Base-by-base conservation (phyloP, 495 filamentous ascomycete genomes). In the Chaetomium tenue region DNA sequence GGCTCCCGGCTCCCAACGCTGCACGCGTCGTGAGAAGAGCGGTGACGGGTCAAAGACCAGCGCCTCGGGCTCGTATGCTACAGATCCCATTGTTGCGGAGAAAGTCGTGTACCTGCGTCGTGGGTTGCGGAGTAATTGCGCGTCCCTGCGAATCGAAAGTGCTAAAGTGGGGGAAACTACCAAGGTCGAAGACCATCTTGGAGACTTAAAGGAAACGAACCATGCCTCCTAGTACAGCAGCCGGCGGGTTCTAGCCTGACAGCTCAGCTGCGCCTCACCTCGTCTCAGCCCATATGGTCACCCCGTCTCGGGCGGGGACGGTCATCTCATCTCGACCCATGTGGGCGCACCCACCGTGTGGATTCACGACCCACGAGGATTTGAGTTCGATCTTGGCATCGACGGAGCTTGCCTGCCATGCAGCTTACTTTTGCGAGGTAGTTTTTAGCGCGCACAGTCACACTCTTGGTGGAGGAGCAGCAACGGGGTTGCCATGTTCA, bases 1-100 rank as follows among this genome's bases (percentile, higher is more conserved):
- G n/a, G 62, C 62, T 52, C 52, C 52, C 16, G 62, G 62, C 13
- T 64, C 52, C 62, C 62, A 64, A 6, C 54, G 40, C 54, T 58
- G 53, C 13, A 64, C 33, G 7, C 54, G 63, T 16, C 50, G 37
- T 2, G 63, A 65, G 54, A 65, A 60, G 23, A 65, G 56, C 44
- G 47, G 30, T 11, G 55, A 6, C 16, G 63, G 63, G 44, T 65
- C 63, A 50, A 46, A 50, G n/a, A 59, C 62, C 37, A 23, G 15
- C 12, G 15, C 40, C 51, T 63, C 61, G 39, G 58, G 26, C 26
- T 48, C 42, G 44, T 12, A 50, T 37, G 42, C 23, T 40, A 60
- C 16, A 33, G 58, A 60, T 0, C 44, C 58, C 58, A 60, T 60
- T 23, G 46, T 58, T 39, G 26, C 26, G 55, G 5, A 37, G 33